Evolutionary conservation across 192 early-diverging fungal species (phyloP).

Genomic region (Gigaspora rosea): DNA sequence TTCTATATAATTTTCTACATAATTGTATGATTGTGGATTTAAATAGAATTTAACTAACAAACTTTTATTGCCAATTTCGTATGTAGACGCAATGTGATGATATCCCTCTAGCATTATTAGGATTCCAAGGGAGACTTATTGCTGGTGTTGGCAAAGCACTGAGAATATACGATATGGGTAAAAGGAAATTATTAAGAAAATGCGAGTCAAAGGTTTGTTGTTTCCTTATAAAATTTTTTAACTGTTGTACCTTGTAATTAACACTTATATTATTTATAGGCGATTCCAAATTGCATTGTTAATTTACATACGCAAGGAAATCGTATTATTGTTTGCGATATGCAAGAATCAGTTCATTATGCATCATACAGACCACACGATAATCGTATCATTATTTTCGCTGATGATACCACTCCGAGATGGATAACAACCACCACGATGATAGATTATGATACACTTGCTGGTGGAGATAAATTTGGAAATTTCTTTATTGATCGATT

Average conservation of each 20-base stretch:
- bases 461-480: conserved; percentile 96
- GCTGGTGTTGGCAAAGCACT: conserved; percentile 87
- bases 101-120: conserved; percentile 76
- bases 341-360: conserved; percentile 86
- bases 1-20: background rate
- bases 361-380: conserved; percentile 69
- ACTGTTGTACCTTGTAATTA: background rate
- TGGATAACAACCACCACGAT: conserved; percentile 80
- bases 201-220: conserved; percentile 74
- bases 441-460: conserved; percentile 92
- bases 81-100: conserved; percentile 77
- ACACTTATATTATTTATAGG: conserved; percentile 34
- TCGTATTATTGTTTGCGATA: conserved; percentile 83
- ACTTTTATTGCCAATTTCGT: background rate
- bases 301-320: conserved; percentile 76
- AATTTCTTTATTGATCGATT: conserved; percentile 83
- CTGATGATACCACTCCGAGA: conserved; percentile 89
- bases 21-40: background rate
- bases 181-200: conserved; percentile 85
- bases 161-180: conserved; percentile 92
- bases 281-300: conserved; percentile 74
- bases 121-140: conserved; percentile 85
- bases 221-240: background rate
- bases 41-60: background rate
- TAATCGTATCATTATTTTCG: conserved; percentile 86